Conservation (phyloP, 1,284 basidiomycete genomes). For the Rhodotorula sp. region DNA sequence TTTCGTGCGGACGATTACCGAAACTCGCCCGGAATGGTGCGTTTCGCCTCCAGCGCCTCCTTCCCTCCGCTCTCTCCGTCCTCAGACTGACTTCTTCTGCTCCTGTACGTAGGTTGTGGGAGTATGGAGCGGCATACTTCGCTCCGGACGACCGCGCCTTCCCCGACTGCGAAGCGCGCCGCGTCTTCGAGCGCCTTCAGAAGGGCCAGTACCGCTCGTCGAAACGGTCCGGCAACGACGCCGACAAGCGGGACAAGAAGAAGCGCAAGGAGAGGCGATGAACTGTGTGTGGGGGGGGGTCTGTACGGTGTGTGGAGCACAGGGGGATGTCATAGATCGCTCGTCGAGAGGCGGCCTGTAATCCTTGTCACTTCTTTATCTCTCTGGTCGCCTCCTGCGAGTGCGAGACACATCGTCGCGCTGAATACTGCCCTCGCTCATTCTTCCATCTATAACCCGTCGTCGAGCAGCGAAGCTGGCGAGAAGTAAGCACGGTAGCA, state of each 20-base stretch:
- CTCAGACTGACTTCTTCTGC: background rate
- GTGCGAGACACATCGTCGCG: too few species aligned
- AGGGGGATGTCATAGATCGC: too few species aligned
- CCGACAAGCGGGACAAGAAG: slow-evolving; percentile 28
- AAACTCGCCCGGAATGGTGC: slow-evolving; percentile 84
- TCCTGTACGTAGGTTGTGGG: slow-evolving; percentile 64
- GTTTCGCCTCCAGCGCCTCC: slow-evolving; percentile 41
- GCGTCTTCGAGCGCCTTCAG: slow-evolving; percentile 58
- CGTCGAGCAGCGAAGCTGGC: too few species aligned
- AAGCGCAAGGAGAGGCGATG: slow-evolving; percentile 28
- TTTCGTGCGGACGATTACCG: slow-evolving; percentile 89
- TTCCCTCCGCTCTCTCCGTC: slow-evolving; percentile 3
- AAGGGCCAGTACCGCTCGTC: slow-evolving; percentile 13
- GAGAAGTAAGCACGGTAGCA: too few species aligned
- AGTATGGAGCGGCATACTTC: slow-evolving; percentile 77
- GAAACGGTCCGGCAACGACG: slow-evolving; percentile 6
- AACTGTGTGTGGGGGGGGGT: too few species aligned
- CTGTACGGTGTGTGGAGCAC: background rate
- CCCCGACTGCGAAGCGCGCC: slow-evolving; percentile 71
- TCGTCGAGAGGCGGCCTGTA: too few species aligned
- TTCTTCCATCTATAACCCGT: too few species aligned
- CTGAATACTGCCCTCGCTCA: too few species aligned
- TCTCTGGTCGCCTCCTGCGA: too few species aligned
- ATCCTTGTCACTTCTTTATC: too few species aligned
- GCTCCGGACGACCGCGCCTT: slow-evolving; percentile 60